These are phyloP conservation scores for Plectosphaerella plurivora DNA, from an alignment of 2,329 filamentous ascomycete species.

Conservation along the genomic window DNA sequence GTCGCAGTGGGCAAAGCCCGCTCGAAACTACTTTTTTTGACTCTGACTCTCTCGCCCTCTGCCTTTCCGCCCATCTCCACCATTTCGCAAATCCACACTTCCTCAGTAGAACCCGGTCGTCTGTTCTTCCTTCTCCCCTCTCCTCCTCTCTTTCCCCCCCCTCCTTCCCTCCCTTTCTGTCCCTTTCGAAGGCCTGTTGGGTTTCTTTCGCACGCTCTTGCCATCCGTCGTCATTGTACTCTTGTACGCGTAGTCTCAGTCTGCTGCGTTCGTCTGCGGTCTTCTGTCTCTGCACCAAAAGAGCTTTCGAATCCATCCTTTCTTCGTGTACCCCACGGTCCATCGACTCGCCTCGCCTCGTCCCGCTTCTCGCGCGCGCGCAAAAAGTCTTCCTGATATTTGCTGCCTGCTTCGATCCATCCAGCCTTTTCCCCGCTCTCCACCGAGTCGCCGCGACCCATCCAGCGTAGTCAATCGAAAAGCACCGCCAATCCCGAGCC, in stretches of 20 bases:
- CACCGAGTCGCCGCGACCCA: constrained; percentile 3
- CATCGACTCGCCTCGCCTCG: constrained; percentile 2
- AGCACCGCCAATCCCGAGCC: background rate
- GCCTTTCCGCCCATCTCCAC: constrained; percentile 5
- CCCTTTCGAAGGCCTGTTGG: constrained; percentile 2
- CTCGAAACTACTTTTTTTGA: constrained; percentile 1
- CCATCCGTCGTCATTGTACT: constrained; percentile 1
- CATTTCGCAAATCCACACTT: constrained; percentile 6
- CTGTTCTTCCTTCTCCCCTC: constrained; percentile 22
- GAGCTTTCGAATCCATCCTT: background rate
- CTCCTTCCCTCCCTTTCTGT: constrained; percentile 2
- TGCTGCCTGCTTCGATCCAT: background rate
- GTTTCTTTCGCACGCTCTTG: constrained; percentile 1
- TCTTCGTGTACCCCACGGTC: constrained; percentile 5
- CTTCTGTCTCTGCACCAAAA: constrained; percentile 1
- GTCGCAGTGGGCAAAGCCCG: background rate
- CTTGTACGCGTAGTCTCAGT: background rate
- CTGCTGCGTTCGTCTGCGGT: background rate
- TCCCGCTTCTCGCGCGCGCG: background rate
- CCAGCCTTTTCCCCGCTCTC: constrained; percentile 9
- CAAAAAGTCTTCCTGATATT: constrained; percentile 6
- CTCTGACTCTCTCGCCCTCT: constrained; percentile 4
- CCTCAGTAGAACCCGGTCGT: constrained; percentile 4
- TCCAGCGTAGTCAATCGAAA: constrained; percentile 3
- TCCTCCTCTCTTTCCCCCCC: constrained; percentile 19